Percentiles rank a stretch among this genome's conserved stretches.
Conservation (phyloP, 495 filamentous ascomycete genomes). For the Xylaria curta region DNA sequence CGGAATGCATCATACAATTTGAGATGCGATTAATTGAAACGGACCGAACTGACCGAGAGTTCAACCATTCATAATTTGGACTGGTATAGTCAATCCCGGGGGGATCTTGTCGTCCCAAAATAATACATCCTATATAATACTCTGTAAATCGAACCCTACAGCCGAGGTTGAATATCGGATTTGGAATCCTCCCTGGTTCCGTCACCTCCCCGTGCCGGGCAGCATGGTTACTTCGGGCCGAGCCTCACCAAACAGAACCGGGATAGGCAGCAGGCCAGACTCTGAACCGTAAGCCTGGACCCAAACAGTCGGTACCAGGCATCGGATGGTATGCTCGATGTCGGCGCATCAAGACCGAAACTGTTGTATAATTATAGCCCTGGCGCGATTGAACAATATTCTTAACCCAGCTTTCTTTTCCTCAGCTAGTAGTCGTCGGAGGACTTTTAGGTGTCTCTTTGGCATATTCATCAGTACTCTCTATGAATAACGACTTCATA, state of each 20-base stretch:
- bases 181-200: conserved; percentile 2
- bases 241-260: conserved; percentile 9
- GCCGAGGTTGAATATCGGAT: not conserved
- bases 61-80: not conserved
- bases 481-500: not conserved
- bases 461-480: not conserved
- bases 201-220: not conserved
- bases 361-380: not conserved
- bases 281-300: conserved; percentile 2
- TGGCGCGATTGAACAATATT: not conserved
- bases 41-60: conserved; percentile 14
- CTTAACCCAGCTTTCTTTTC: not conserved
- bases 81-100: not conserved
- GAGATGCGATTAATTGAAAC: not conserved
- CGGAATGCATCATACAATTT: not conserved
- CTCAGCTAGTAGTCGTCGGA: not conserved
- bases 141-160: not conserved
- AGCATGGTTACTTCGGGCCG: conserved; percentile 19
- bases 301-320: not conserved
- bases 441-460: not conserved
- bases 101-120: not conserved
- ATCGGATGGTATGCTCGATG: not conserved
- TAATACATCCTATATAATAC: too few relatives aligned
- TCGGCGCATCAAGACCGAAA: conserved; percentile 5
- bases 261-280: not conserved